Evolutionary conservation across 345 rosid genomes (phyloP).

Genomic region (Psidium friedrichsthalianum): DNA sequence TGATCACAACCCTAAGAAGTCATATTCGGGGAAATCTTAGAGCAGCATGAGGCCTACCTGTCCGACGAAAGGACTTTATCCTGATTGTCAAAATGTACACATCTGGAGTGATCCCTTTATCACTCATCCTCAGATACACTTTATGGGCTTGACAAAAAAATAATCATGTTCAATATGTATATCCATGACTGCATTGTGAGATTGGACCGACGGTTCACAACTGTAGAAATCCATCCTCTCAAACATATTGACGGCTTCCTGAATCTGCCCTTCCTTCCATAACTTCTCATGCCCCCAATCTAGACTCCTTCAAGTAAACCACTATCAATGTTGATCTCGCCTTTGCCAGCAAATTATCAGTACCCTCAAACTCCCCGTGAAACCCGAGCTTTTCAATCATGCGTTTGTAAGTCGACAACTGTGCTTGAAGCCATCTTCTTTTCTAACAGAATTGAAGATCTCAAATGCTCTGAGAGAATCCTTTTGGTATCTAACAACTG

Average conservation of each 20-base stretch:
- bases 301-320: slow-evolving; percentile 69
- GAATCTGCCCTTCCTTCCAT: too few species aligned
- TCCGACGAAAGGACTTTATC: too few species aligned
- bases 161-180: slow-evolving; percentile 55
- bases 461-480: slow-evolving; percentile 61
- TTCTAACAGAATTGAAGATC: slow-evolving; percentile 65
- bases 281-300: slow-evolving; percentile 54
- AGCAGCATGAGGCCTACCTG: too few species aligned
- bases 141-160: slow-evolving; percentile 72
- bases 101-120: slow-evolving; percentile 13
- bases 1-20: too few species aligned
- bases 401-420: slow-evolving; percentile 56
- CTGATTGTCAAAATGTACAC: too few species aligned
- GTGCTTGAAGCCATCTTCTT: slow-evolving; percentile 48
- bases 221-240: slow-evolving; percentile 88
- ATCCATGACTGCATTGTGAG: slow-evolving; percentile 79
- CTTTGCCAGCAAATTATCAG: slow-evolving; percentile 52
- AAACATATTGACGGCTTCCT: too few species aligned
- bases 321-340: slow-evolving; percentile 33
- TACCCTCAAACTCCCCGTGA: slow-evolving; percentile 62
- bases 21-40: too few species aligned
- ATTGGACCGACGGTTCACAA: slow-evolving; percentile 57
- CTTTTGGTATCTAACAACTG: slow-evolving; percentile 59
- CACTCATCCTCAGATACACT: slow-evolving; percentile 78
- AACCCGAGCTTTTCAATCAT: slow-evolving; percentile 69